Base-by-base conservation (phyloP, 257 asterid genomes). In the Solanum bulbocastanum region DNA sequence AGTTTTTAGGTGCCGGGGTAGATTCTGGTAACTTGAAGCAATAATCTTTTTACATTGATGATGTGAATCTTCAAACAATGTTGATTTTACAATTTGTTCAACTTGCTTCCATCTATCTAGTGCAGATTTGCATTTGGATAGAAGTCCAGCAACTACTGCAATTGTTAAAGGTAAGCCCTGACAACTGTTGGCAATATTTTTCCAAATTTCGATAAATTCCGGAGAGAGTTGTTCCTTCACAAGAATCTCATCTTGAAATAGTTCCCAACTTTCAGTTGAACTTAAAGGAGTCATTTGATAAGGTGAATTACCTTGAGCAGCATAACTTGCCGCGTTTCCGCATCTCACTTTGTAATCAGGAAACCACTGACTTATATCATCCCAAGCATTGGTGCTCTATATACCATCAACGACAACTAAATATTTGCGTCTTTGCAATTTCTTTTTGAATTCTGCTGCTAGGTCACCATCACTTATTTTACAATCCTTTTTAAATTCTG, bases 311-410 rank as follows among this genome's bases (percentile, higher is more conserved):
- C 66, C 69, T 33, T 40, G 66, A 36, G 52, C 60, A 40, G 16
- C 66, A 35, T 72, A 23, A 39, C 12, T 22, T 23, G 87, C 86
- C 56, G 71, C 87, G 37, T 86, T n/a, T 42, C 7, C 18, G 36
- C 72, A 60, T 46, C 89, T 86, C 30, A 73, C 90, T 86, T 81
- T 89, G 23, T 8, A 6, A 42, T 89, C 91, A 22, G 91, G 88
- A 49, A 87, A 87, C 22, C 82, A 71, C n/a, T n/a, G 6, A 27
- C 44, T 20, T 10, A 83, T 44, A 7, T 39, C 89, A 18, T 83
- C 30, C 83, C 88, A 89, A 35, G 32, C 65, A 12, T 32, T 58
- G n/a, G 5, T 87, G 40, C 37, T 35, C 89, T 83, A 87, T 58
- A 83, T 27, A 75, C 87, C 88, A 22, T 89, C 89, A 56, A 89